phyloP scores from a whole-genome alignment of 768 basidiomycete species.

The Auricularia sp. region DNA sequence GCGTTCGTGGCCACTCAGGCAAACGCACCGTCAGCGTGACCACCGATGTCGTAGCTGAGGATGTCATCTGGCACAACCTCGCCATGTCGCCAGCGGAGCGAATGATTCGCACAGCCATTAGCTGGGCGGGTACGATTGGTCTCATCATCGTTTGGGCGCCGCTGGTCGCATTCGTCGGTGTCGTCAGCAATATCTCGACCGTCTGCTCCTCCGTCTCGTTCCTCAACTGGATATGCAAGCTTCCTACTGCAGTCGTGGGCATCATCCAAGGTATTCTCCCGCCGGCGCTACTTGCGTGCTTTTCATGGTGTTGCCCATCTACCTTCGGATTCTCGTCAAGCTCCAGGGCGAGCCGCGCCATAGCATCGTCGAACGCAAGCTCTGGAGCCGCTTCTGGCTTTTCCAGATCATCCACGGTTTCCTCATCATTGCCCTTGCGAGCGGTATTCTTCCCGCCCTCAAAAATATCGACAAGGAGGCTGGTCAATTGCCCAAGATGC shows the following conservation, averaged over 20 bases:
- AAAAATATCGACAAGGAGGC: not conserved
- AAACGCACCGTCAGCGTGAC: constrained; percentile 70
- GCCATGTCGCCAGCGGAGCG: constrained; percentile 82
- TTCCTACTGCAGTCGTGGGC: constrained; percentile 58
- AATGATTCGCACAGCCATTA: constrained; percentile 52
- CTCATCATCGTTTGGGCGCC: constrained; percentile 78
- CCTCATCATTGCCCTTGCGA: constrained; percentile 28
- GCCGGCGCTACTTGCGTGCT: constrained; percentile 83
- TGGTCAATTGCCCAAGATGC: not conserved
- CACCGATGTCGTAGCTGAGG: constrained; percentile 74
- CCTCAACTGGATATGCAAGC: constrained; percentile 74
- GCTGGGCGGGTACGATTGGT: constrained; percentile 65
- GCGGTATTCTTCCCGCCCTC: not conserved
- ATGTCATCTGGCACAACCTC: constrained; percentile 89
- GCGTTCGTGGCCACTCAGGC: constrained; percentile 49
- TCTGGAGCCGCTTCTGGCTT: constrained; percentile 88
- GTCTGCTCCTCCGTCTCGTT: constrained; percentile 56
- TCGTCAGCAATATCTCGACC: constrained; percentile 66
- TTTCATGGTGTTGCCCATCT: constrained; percentile 73
- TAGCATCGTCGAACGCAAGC: constrained; percentile 72
- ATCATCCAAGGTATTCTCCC: constrained; percentile 87
- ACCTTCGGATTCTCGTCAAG: constrained; percentile 69
- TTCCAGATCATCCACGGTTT: constrained; percentile 67
- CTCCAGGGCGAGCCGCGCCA: constrained; percentile 87
- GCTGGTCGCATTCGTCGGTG: constrained; percentile 74